These are phyloP conservation scores for Gonium pectorale DNA, from an alignment of 139 green algal genomes.

Conservation along the genomic window DNA sequence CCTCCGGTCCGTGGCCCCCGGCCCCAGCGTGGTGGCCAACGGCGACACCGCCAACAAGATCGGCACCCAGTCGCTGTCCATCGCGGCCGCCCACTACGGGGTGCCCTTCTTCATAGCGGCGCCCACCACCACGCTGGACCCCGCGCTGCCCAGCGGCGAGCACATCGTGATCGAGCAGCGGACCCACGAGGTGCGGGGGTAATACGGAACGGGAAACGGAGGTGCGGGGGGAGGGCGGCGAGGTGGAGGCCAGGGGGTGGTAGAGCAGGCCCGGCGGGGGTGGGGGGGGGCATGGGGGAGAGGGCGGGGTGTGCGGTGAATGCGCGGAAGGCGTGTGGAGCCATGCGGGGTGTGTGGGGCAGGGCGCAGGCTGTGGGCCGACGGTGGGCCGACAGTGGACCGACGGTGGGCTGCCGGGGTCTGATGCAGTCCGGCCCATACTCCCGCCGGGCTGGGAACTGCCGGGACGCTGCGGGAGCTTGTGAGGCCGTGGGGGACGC, in stretches of 20 bases:
- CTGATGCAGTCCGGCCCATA: no score
- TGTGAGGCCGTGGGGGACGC: no score
- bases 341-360: no score
- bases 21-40: conserved; percentile 76
- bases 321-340: no score
- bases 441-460: no score
- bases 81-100: conserved; percentile 67
- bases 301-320: no score
- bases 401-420: no score
- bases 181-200: background rate
- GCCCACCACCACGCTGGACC: conserved; percentile 92
- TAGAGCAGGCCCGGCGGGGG: background rate
- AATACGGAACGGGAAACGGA: no score
- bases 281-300: background rate
- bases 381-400: no score
- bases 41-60: conserved; percentile 97
- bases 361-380: no score
- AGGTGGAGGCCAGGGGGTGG: background rate
- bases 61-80: conserved; percentile 80
- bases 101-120: conserved; percentile 97
- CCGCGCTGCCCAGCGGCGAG: conserved; percentile 66
- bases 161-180: conserved; percentile 95
- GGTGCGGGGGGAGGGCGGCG: background rate
- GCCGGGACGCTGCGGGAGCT: no score
- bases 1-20: background rate